phyloP scores from a whole-genome alignment of 2,329 filamentous ascomycete species.

The Diaporthe destruens region DNA sequence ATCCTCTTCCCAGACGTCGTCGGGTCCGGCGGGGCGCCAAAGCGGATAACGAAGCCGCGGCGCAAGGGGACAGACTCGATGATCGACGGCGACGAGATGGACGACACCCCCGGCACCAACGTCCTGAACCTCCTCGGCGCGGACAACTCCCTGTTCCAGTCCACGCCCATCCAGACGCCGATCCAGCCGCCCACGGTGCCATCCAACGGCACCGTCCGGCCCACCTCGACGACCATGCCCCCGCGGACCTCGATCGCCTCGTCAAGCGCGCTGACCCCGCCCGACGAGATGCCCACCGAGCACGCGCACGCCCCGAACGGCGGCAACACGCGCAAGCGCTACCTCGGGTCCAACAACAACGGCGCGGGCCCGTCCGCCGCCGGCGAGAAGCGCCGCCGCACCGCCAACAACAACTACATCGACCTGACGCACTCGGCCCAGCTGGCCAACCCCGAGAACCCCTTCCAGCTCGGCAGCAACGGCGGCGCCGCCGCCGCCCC shows the following conservation, averaged over 20 bases:
- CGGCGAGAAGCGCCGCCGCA: constrained; percentile 53
- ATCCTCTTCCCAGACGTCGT: constrained; percentile 71
- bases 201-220: constrained; percentile 44
- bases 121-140: constrained; percentile 58
- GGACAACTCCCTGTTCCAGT: constrained; percentile 47
- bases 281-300: constrained; percentile 60
- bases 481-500: background rate
- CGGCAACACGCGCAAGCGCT: constrained; percentile 57
- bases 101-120: constrained; percentile 62
- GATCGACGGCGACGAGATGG: constrained; percentile 57
- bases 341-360: constrained; percentile 44
- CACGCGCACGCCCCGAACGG: constrained; percentile 42
- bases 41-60: constrained; percentile 69
- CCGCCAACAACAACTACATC: constrained; percentile 43
- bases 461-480: constrained; percentile 30
- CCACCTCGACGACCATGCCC: constrained; percentile 53
- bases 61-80: constrained; percentile 62
- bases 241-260: constrained; percentile 56
- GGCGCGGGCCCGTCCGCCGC: constrained; percentile 32
- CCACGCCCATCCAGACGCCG: constrained; percentile 44
- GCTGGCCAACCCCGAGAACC: constrained; percentile 30
- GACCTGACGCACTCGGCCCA: constrained; percentile 42
- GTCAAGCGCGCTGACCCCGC: constrained; percentile 65
- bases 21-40: constrained; percentile 70
- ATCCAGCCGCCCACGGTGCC: constrained; percentile 44